phyloP scores from a whole-genome alignment of 208 protist genomes.

The Leishmania gerbilli region DNA sequence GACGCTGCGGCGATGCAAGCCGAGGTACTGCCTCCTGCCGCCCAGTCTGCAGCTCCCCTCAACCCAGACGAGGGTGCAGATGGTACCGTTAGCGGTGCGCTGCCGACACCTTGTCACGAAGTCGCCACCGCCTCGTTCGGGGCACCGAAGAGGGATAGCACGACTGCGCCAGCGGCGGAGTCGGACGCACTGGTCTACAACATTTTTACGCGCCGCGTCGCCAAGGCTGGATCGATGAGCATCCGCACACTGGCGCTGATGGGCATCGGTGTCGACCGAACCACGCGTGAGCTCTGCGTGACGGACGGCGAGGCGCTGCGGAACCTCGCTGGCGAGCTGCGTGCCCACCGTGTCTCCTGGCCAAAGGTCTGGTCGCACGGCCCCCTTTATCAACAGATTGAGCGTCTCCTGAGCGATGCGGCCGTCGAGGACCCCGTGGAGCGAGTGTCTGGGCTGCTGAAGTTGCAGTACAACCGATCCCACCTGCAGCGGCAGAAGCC shows the following conservation, averaged over 20 bases:
- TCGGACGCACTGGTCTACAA: conserved; percentile 66
- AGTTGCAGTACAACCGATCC: conserved; percentile 46
- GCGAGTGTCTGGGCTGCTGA: conserved; percentile 43
- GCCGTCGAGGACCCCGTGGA: conserved; percentile 24
- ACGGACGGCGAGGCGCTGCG: conserved; percentile 43
- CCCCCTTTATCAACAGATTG: conserved; percentile 42
- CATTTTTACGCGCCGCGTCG: conserved; percentile 83
- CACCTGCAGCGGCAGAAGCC: conserved; percentile 26
- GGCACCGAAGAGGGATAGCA: neutral
- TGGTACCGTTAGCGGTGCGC: neutral
- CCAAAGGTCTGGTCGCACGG: conserved; percentile 60
- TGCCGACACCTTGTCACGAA: neutral
- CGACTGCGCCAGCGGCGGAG: neutral
- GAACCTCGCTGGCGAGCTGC: conserved; percentile 46
- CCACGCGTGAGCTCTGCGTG: conserved; percentile 51
- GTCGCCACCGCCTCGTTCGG: neutral
- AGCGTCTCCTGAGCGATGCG: conserved; percentile 41
- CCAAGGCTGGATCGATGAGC: conserved; percentile 41
- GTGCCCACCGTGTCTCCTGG: conserved; percentile 52
- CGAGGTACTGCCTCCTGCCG: neutral
- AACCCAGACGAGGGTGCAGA: neutral
- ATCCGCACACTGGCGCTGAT: conserved; percentile 54
- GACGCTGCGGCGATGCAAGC: neutral
- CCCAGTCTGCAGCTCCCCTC: neutral
- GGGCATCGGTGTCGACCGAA: conserved; percentile 58